Conservation (phyloP, 352 stramenopile genomes). For the Phytopythium boreale region DNA sequence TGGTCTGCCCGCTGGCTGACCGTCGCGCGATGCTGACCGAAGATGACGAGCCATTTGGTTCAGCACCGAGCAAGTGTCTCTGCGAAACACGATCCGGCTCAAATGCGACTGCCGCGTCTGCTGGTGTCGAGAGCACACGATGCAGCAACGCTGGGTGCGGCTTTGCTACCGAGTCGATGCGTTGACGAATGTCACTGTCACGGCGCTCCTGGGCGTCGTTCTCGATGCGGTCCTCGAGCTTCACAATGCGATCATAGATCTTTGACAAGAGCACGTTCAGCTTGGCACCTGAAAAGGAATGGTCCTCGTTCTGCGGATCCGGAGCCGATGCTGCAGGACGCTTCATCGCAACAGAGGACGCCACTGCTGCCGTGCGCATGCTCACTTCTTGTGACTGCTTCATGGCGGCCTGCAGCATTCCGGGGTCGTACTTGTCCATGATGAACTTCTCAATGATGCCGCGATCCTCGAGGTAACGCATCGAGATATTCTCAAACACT, state of each 20-base stretch:
- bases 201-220: conserved; percentile 42
- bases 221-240: conserved; percentile 46
- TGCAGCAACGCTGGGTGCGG: conserved; percentile 1
- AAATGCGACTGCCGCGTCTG: conserved; percentile 25
- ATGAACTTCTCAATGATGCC: conserved; percentile 85
- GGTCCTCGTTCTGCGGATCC: neutral
- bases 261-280: conserved; percentile 32
- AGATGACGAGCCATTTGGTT: neutral
- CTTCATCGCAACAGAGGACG: neutral
- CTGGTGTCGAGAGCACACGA: neutral
- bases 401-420: conserved; percentile 70
- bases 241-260: conserved; percentile 50
- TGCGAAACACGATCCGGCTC: conserved; percentile 68
- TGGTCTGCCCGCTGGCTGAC: neutral
- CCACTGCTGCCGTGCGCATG: conserved; percentile 26
- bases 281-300: conserved; percentile 12
- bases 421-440: conserved; percentile 80
- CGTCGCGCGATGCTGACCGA: neutral
- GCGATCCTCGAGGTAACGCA: conserved; percentile 73
- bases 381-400: conserved; percentile 71
- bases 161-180: conserved; percentile 10
- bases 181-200: conserved; percentile 44
- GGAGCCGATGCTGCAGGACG: neutral
- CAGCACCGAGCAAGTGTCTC: conserved; percentile 29
- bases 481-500: conserved; percentile 73